Base-by-base conservation (phyloP, 257 asterid species). In the Nicotiana otophora region DNA sequence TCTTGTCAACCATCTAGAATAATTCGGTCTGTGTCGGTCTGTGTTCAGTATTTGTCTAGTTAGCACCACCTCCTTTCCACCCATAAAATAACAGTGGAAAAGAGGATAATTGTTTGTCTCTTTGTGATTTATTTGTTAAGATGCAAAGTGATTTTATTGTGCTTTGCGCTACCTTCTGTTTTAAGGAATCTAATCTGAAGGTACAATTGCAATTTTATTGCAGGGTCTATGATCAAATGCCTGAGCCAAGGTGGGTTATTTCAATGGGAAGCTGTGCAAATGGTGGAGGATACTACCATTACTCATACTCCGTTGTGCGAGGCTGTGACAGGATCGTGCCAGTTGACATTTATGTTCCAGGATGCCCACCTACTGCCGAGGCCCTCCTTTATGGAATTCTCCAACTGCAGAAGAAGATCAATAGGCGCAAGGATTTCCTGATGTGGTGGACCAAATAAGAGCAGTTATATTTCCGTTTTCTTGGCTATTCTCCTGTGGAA, bases 201-300 rank as follows among this genome's bases (percentile, higher is more conserved):
- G 48, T 8, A 42, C 51, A 42, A 42, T 42, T 42, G 48, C 51
- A 42, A 42, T 82, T 42, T 85, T 78, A 48, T 46, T 84, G 90
- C 92, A 96, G 98, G 77, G 99, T 94, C 80, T 96, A 96, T 30
- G 98, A 94, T 87, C 99, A 96, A 89, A 96, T 96, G 99, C 99
- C 99, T 3, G 99, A 96, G 90, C 99, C 99, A 64, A 92, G 99
- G 92, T 94, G 99, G 98, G 99, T 94, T 7, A 92, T 96, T 84
- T 96, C 98, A 4, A 96, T 96, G 99, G 99, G 99, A 83, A 96
- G 98, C 93, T 96, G 98, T 70, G 99, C 99, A 78, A 96, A 96
- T 2, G 99, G 99, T 80, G 99, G 99, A n/a, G 99, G 99, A 12
- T 96, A 96, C 91, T 95, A 95, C 89, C 88, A 95, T 83, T 95